Evolutionary conservation across 768 basidiomycete species (phyloP), one percentile per base, ranked within the genome.

Genomic region (Amanita pallidorosea): DNA sequence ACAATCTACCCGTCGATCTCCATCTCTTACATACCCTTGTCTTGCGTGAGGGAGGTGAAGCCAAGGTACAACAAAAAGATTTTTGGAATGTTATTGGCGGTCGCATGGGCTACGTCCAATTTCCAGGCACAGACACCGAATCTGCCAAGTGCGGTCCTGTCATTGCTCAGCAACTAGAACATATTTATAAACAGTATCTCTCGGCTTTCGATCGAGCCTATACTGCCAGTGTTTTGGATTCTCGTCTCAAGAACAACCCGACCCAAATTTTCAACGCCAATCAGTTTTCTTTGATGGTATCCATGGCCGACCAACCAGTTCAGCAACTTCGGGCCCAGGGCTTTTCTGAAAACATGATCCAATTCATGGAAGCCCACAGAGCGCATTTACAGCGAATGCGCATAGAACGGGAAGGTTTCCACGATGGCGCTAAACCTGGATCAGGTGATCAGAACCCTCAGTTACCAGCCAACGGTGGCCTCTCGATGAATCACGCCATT

Each of bases 61-160:
- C 50, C 13, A 71, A 71, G 53, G 75, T 83, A 11, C 67, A 67
- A 22, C 64, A 66, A 51, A 72, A 74, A 43, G 83, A 85, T 31
- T 54, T 70, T 52, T 88, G 85, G 86, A 58, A 74, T 13, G 66
- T 82, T 41, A 76, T 88, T 51, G 86, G 76, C 15, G 85, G 75
- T n/a, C 74, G 73, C 20, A 69, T 88, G 63, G 81, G 79, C 15
- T 78, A 81, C 57, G 72, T 81, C 2, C 72, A 80, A 48, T 84
- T 86, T 55, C 80, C 80, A 2, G 81, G 72, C 4, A 75, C 66
- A 9, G 80, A 77, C 1, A 62, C 68, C 4, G 80, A 85, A 54
- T 83, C 85, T 9, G 70, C 77, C 4, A 80, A 76, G 56, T 72
- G 74, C 23, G 81, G 80, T 3, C 84, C 83, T 2, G 80, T 65